phyloP scores from a whole-genome alignment of 345 rosid species.

The Hevea brasiliensis region DNA sequence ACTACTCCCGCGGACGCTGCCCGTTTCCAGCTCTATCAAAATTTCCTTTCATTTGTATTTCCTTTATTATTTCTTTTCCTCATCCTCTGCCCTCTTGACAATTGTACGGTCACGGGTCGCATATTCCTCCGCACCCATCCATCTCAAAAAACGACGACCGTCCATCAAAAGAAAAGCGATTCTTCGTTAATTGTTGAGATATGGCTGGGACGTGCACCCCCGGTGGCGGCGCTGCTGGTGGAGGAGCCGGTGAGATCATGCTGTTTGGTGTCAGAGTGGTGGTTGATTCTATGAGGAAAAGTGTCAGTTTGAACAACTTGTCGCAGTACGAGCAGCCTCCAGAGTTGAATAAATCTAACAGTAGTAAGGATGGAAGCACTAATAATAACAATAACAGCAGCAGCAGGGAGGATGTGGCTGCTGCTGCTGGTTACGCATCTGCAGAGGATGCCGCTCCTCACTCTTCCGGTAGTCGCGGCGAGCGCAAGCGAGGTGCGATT shows the following conservation, averaged over 20 bases:
- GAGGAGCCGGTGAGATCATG: slow-evolving; percentile 61
- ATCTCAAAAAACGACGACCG: background rate
- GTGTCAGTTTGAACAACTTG: slow-evolving; percentile 82
- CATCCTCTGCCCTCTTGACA: background rate
- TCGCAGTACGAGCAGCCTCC: slow-evolving; percentile 68
- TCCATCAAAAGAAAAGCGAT: background rate
- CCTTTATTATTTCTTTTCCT: too few relatives aligned
- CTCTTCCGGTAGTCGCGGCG: slow-evolving; percentile 47
- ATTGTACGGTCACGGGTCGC: slow-evolving; percentile 27
- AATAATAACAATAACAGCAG: background rate
- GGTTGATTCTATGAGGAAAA: slow-evolving; percentile 89
- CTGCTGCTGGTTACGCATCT: slow-evolving; percentile 60
- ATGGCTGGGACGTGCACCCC: slow-evolving; percentile 37
- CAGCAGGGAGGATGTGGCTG: slow-evolving; percentile 16
- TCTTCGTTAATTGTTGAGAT: background rate
- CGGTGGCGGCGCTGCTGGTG: slow-evolving; percentile 16
- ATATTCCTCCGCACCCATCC: background rate
- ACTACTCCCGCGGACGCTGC: too few relatives aligned
- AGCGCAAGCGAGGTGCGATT: slow-evolving; percentile 79
- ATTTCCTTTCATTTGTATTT: slow-evolving; percentile 1
- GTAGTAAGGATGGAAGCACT: background rate
- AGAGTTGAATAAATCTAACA: slow-evolving; percentile 7
- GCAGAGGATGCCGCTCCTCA: slow-evolving; percentile 73
- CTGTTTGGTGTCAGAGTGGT: slow-evolving; percentile 87
- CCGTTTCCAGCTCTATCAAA: background rate